Percentiles rank a stretch among this genome's conserved stretches.
Evolutionary conservation across 116 monocot genomes (phyloP).

Genomic region (Posidonia oceanica): DNA sequence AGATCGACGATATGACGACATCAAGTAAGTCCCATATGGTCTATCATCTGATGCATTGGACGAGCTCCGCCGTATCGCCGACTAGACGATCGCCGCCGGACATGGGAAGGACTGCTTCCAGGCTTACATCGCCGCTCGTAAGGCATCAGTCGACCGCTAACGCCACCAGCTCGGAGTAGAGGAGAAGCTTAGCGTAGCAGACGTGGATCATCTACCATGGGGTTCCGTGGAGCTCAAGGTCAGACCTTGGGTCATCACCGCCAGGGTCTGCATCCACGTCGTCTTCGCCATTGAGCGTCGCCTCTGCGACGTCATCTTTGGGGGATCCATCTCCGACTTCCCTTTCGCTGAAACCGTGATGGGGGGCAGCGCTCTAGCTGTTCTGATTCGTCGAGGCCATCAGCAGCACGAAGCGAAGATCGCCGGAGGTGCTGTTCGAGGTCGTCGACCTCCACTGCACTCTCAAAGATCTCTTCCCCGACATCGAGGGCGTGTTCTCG

Average conservation of each 20-base stretch:
- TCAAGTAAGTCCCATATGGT: too few species aligned
- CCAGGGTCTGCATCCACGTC: slow-evolving; percentile 34
- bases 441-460: slow-evolving; percentile 66
- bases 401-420: slow-evolving; percentile 50
- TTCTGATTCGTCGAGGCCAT: slow-evolving; percentile 70
- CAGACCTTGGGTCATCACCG: slow-evolving; percentile 60
- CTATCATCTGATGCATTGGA: slow-evolving; percentile 29
- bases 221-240: slow-evolving; percentile 40
- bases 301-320: slow-evolving; percentile 42
- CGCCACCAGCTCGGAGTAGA: slow-evolving; percentile 42
- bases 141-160: slow-evolving; percentile 32
- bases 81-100: slow-evolving; percentile 41
- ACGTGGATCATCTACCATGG: slow-evolving; percentile 32
- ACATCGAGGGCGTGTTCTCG: slow-evolving; percentile 32
- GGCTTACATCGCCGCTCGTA: slow-evolving; percentile 16
- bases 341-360: slow-evolving; percentile 54
- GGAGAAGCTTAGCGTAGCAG: neutral
- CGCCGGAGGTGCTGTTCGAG: slow-evolving; percentile 86
- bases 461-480: slow-evolving; percentile 48
- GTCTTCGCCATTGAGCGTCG: slow-evolving; percentile 63
- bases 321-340: slow-evolving; percentile 12
- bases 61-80: slow-evolving; percentile 47
- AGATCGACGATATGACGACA: too few species aligned
- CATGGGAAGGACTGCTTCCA: slow-evolving; percentile 50
- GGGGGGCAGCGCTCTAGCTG: slow-evolving; percentile 47